These are phyloP conservation scores for Leptographium galeiforme DNA, from an alignment of 2,329 filamentous ascomycete genomes.

Conservation along the genomic window DNA sequence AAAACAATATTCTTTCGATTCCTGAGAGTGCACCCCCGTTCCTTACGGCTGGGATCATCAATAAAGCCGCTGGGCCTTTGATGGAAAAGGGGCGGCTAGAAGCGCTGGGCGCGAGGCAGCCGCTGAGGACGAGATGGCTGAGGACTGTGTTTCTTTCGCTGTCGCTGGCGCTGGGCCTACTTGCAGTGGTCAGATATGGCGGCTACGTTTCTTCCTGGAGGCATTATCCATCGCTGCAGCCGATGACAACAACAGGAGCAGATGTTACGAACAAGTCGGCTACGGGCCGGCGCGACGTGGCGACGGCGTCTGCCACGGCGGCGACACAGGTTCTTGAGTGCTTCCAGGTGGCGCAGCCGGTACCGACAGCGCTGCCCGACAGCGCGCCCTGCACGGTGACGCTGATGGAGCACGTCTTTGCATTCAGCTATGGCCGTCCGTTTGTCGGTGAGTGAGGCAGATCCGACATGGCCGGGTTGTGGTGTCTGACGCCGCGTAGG, in stretches of 20 bases:
- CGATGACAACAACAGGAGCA: background rate
- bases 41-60: background rate
- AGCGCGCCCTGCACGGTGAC: conserved; percentile 33
- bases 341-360: conserved; percentile 56
- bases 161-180: background rate
- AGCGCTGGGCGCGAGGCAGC: no score
- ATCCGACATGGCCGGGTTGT: conserved; percentile 20
- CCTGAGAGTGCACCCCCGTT: background rate
- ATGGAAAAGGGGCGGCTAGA: conserved; percentile 3
- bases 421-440: conserved; percentile 57
- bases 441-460: conserved; percentile 46
- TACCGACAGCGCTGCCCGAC: conserved; percentile 33
- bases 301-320: conserved; percentile 13
- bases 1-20: no score
- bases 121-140: background rate
- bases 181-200: background rate
- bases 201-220: background rate
- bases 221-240: background rate
- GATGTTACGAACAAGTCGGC: background rate
- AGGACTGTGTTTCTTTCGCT: background rate
- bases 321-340: conserved; percentile 37
- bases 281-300: background rate
- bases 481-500: conserved; percentile 12
- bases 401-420: conserved; percentile 62
- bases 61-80: background rate